phyloP scores from a whole-genome alignment of 306 rosid genomes.

The Ceratonia siliqua region DNA sequence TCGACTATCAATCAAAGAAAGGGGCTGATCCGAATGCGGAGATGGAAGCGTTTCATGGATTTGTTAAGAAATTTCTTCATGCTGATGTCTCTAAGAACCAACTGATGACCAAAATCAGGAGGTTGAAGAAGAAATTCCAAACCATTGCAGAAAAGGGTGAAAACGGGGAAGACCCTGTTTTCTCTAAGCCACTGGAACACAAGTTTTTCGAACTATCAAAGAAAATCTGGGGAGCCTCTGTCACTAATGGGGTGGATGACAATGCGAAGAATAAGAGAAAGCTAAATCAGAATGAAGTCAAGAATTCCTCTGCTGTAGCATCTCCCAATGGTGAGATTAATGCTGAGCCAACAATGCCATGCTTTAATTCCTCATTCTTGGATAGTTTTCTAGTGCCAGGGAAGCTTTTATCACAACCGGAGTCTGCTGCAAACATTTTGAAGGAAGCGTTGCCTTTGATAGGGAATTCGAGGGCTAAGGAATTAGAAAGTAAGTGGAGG shows the following conservation, averaged over 20 bases:
- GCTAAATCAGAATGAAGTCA: slow-evolving; percentile 17
- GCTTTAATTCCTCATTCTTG: slow-evolving; percentile 31
- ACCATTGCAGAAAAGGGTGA: slow-evolving; percentile 22
- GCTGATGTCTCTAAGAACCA: slow-evolving; percentile 41
- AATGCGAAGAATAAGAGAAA: slow-evolving; percentile 22
- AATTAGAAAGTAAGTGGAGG: slow-evolving; percentile 49
- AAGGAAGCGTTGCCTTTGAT: slow-evolving; percentile 35
- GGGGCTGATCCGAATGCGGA: slow-evolving; percentile 38
- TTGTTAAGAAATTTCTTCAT: slow-evolving; percentile 36
- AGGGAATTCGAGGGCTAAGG: slow-evolving; percentile 35
- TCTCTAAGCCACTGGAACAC: slow-evolving; percentile 44
- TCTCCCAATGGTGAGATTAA: slow-evolving; percentile 26
- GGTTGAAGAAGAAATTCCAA: slow-evolving; percentile 53
- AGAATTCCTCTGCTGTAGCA: slow-evolving; percentile 1
- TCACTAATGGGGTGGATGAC: neutral
- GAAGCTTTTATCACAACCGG: neutral
- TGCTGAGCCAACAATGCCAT: slow-evolving; percentile 26
- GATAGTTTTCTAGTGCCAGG: slow-evolving; percentile 23
- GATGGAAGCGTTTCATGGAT: slow-evolving; percentile 40
- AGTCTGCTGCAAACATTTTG: slow-evolving; percentile 1
- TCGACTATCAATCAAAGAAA: slow-evolving; percentile 38
- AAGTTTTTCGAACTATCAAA: slow-evolving; percentile 36
- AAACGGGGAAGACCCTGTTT: slow-evolving; percentile 35
- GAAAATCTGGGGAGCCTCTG: slow-evolving; percentile 41
- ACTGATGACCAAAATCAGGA: slow-evolving; percentile 43